Evolutionary conservation across 306 rosid species (phyloP).

Genomic region (Cicer pinnatifidum): DNA sequence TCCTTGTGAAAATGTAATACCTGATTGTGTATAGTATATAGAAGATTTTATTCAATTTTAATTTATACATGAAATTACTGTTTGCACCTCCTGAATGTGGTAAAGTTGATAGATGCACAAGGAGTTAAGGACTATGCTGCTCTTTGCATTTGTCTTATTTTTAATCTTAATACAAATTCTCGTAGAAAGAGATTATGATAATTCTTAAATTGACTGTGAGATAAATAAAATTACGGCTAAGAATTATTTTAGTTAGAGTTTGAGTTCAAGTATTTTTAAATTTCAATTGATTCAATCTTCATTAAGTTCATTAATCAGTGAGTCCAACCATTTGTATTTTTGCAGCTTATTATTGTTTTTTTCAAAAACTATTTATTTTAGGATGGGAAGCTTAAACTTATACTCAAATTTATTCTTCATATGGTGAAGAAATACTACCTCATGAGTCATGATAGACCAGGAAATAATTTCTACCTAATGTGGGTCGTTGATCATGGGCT

Average conservation of each 20-base stretch:
- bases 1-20: constrained; percentile 46
- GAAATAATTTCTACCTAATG: neutral
- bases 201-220: no score
- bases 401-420: neutral
- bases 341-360: neutral
- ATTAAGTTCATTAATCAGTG: no score
- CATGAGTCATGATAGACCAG: no score
- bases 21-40: constrained; percentile 45
- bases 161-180: no score
- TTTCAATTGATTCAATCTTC: no score
- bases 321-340: neutral
- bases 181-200: no score
- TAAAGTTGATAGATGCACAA: neutral
- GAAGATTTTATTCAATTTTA: constrained; percentile 40
- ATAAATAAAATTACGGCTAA: no score
- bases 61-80: constrained; percentile 39
- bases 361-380: neutral
- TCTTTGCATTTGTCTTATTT: neutral
- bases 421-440: no score
- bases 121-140: neutral
- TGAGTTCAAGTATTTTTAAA: no score
- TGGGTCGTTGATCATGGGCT: neutral
- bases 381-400: neutral
- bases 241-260: no score
- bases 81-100: constrained; percentile 5